Evolutionary conservation across 768 basidiomycete species (phyloP).

Genomic region (Naganishia onofrii): DNA sequence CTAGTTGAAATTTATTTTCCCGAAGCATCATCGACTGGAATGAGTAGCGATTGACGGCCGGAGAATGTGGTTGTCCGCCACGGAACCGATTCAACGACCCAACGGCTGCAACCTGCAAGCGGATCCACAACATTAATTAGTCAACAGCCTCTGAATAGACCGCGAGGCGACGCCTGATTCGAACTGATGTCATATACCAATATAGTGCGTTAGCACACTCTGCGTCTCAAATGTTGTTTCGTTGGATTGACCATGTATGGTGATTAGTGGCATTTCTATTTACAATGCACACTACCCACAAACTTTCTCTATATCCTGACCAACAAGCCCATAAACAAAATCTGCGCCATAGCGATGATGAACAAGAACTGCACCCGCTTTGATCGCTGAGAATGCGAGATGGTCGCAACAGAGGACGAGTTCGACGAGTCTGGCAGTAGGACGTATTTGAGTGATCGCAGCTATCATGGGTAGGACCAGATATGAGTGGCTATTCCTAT

Average conservation of each 20-base stretch:
- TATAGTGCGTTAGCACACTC: no score
- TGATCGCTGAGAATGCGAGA: slow-evolving; percentile 75
- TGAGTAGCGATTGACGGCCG: no score
- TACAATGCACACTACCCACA: background rate
- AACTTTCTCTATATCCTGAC: slow-evolving; percentile 60
- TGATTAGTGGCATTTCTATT: background rate
- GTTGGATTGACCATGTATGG: background rate
- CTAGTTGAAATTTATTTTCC: no score
- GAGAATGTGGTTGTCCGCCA: no score
- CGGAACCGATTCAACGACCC: no score
- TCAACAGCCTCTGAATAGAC: no score
- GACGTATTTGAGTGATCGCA: slow-evolving; percentile 86
- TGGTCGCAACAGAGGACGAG: slow-evolving; percentile 58
- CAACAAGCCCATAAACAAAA: slow-evolving; percentile 80
- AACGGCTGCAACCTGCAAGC: no score
- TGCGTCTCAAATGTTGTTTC: no score
- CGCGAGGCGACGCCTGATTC: no score
- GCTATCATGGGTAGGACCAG: slow-evolving; percentile 56
- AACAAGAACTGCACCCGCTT: slow-evolving; percentile 85
- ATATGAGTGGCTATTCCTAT: background rate
- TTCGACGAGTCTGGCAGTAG: slow-evolving; percentile 75
- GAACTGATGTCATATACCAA: no score
- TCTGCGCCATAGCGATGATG: slow-evolving; percentile 74
- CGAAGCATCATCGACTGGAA: no score
- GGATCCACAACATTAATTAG: no score